Evolutionary conservation across 495 filamentous ascomycete genomes (phyloP).

Genomic region (Podospora fimiseda): DNA sequence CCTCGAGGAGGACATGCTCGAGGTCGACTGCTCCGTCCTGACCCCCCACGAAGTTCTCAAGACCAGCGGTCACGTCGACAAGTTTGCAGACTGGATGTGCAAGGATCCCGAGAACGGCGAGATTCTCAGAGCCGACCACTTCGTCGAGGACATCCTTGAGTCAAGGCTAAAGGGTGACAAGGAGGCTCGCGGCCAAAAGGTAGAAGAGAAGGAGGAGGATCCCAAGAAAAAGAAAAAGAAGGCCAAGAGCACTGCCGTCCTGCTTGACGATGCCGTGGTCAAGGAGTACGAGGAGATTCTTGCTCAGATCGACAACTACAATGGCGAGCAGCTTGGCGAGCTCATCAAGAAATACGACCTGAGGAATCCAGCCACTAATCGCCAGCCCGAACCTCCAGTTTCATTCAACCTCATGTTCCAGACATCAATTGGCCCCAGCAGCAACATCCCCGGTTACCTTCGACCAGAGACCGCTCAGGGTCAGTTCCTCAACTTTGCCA

Average conservation of each 20-base stretch:
- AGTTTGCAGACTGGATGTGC: slow-evolving; percentile 99
- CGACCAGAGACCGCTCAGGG: slow-evolving; percentile 71
- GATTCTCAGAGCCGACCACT: slow-evolving; percentile 90
- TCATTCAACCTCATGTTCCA: slow-evolving; percentile 78
- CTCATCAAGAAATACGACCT: slow-evolving; percentile 69
- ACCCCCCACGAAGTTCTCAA: slow-evolving; percentile 89
- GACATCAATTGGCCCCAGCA: slow-evolving; percentile 64
- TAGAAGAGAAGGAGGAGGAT: slow-evolving; percentile 56
- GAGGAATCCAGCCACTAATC: slow-evolving; percentile 56
- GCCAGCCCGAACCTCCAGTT: slow-evolving; percentile 54
- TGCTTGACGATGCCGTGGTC: slow-evolving; percentile 60
- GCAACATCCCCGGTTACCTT: slow-evolving; percentile 53
- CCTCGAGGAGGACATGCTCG: slow-evolving; percentile 81
- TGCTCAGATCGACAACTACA: slow-evolving; percentile 73
- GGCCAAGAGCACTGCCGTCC: slow-evolving; percentile 45
- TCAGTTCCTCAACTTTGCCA: slow-evolving; percentile 68
- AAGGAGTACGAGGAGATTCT: slow-evolving; percentile 66
- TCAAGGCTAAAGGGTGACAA: slow-evolving; percentile 72
- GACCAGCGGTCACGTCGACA: slow-evolving; percentile 94
- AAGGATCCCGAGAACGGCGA: slow-evolving; percentile 97
- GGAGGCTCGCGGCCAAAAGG: slow-evolving; percentile 65
- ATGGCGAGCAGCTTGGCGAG: slow-evolving; percentile 60
- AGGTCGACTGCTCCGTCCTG: slow-evolving; percentile 78
- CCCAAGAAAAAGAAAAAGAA: slow-evolving; percentile 53
- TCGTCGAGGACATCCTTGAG: slow-evolving; percentile 91